These are phyloP conservation scores for Penicillium sumatraense DNA, from an alignment of 2,329 filamentous ascomycete species.

Conservation along the genomic window DNA sequence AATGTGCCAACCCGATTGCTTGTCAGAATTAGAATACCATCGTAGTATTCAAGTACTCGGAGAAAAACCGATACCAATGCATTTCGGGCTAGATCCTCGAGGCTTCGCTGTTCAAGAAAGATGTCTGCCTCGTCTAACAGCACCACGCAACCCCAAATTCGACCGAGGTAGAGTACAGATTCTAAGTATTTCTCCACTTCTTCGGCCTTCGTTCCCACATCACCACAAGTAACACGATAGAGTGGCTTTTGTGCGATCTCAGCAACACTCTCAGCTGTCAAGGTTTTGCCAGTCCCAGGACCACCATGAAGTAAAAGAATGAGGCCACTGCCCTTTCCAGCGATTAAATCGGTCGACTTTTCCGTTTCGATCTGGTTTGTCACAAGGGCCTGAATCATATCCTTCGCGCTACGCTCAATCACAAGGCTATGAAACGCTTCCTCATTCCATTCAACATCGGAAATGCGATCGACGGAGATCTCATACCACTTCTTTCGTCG, in stretches of 20 bases:
- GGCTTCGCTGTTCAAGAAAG: constrained; percentile 1
- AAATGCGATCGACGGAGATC: constrained; percentile 15
- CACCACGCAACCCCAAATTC: constrained; percentile 6
- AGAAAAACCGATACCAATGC: constrained; percentile 1
- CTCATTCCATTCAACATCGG: constrained; percentile 22
- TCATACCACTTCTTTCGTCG: background rate
- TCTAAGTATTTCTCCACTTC: constrained; percentile 1
- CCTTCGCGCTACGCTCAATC: constrained; percentile 10
- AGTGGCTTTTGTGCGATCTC: background rate
- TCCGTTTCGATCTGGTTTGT: background rate
- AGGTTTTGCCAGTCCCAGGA: background rate
- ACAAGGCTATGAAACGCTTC: constrained; percentile 23
- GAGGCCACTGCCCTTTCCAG: background rate
- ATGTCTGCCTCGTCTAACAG: constrained; percentile 4
- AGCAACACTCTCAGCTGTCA: background rate
- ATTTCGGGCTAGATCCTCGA: background rate
- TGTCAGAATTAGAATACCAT: constrained; percentile 3
- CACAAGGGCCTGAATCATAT: background rate
- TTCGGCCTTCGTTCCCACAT: background rate
- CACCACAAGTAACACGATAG: background rate
- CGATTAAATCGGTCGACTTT: background rate
- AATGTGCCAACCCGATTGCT: constrained; percentile 2
- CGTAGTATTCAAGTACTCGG: constrained; percentile 5
- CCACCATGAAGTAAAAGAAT: background rate
- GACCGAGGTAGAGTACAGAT: constrained; percentile 1